Conservation (phyloP, 768 basidiomycete genomes). For the Pholiota conissans region DNA sequence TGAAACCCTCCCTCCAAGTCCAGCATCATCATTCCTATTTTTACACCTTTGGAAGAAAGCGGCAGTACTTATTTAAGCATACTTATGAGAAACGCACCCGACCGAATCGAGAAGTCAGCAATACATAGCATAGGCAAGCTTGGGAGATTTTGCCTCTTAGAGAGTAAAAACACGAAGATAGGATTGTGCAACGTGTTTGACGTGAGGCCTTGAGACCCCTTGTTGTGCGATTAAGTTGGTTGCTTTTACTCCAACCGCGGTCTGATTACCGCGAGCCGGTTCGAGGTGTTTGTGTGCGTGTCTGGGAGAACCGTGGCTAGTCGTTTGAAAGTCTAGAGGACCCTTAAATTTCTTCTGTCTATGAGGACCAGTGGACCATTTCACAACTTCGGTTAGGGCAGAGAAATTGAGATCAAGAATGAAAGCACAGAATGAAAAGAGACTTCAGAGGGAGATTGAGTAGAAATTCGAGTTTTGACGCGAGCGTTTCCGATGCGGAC, state of each 20-base stretch:
- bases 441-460: neutral
- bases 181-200: constrained; percentile 3
- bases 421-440: neutral
- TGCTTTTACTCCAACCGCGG: neutral
- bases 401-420: neutral
- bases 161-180: neutral
- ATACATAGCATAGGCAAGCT: neutral
- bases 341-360: neutral
- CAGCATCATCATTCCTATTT: neutral
- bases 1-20: neutral
- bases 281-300: neutral
- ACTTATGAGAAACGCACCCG: neutral
- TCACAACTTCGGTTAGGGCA: neutral
- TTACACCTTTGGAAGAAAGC: neutral
- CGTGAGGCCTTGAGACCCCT: constrained; percentile 1
- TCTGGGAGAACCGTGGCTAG: neutral
- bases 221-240: neutral
- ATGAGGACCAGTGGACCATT: neutral
- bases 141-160: neutral
- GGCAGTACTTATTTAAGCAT: neutral
- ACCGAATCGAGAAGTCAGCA: neutral
- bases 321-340: neutral
- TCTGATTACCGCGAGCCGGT: neutral
- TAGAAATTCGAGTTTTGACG: neutral
- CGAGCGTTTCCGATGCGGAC: too few species aligned